Evolutionary conservation across 495 filamentous ascomycete species (phyloP).

Genomic region (Lasiosphaeria hispida): DNA sequence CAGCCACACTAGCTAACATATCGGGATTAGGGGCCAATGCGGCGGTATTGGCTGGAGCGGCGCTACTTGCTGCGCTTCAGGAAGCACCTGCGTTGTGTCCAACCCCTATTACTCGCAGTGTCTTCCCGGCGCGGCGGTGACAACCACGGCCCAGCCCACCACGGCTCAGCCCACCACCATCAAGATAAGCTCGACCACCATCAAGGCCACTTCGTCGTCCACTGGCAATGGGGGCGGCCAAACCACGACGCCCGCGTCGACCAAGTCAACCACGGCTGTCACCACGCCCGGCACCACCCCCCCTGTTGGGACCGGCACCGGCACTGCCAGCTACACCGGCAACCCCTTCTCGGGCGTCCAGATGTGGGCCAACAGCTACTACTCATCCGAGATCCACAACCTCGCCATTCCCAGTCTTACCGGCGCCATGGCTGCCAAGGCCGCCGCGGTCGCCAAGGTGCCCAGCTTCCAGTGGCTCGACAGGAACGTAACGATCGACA

Average conservation of each 20-base stretch:
- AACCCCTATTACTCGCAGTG: conserved; percentile 54
- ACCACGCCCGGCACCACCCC: conserved; percentile 10
- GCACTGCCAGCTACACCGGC: conserved; percentile 37
- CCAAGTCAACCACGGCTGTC: conserved; percentile 4
- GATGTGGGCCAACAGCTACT: conserved; percentile 57
- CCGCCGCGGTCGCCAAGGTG: conserved; percentile 60
- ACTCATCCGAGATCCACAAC: conserved; percentile 53
- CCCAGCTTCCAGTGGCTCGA: conserved; percentile 72
- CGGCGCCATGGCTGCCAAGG: conserved; percentile 40
- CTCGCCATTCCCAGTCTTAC: conserved; percentile 51
- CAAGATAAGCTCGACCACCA: conserved; percentile 12
- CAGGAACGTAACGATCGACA: conserved; percentile 55
- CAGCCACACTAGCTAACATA: neutral
- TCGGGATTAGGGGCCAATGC: conserved; percentile 47
- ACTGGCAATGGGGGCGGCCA: neutral
- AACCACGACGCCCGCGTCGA: conserved; percentile 9
- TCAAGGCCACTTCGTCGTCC: neutral
- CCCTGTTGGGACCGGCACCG: conserved; percentile 14
- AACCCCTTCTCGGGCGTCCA: conserved; percentile 56
- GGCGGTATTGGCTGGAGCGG: conserved; percentile 49
- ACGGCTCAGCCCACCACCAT: conserved; percentile 8
- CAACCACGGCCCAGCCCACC: conserved; percentile 14
- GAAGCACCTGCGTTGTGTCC: conserved; percentile 41
- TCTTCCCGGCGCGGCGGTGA: conserved; percentile 29
- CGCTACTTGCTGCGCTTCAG: conserved; percentile 45